Base-by-base conservation (phyloP, 179 eudicot species). In the Spinacia oleracea region DNA sequence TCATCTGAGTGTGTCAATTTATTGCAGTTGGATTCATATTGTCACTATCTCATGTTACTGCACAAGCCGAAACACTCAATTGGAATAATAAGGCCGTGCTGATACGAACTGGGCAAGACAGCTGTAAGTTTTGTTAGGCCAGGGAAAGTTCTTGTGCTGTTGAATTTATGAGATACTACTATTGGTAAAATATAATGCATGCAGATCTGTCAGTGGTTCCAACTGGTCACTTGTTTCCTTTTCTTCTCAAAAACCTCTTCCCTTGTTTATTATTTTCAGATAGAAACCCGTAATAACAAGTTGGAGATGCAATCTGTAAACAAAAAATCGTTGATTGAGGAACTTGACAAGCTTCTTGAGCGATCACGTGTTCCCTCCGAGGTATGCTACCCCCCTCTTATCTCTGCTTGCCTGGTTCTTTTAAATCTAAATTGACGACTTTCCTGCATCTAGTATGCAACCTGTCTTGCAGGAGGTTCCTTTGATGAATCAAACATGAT, bases 271-370 rank as follows among this genome's bases (percentile, higher is more conserved):
- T 78, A 35, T 68, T 42, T 82, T 79, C 97, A 96, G 98, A 94
- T 96, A 86, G 99, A 96, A 90, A 88, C 86, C 38, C 91, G 98
- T 65, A 96, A 96, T 80, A 96, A 96, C 89, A 94, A 96, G 86
- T 80, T 96, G 91, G 96, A 91, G 87, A 88, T 90, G 94, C 98
- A 92, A 87, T 96, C 98, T 75, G 90, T 94, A 63, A 96, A 96
- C 80, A 92, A 96, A 74, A 90, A 84, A 83, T 67, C 91, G 45
- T 82, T 96, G 80, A 89, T 91, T 76, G 97, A 89, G 76, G 98
- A 94, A 81, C 94, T 96, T 78, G 99, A 96, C 82, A 92, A 89
- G 79, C 99, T 96, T 85, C 94, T 96, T 80, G 97, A 90, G 80
- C 88, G 88, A 80, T 78, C 94, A 72, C 91, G 86, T 64, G 89